These are phyloP conservation scores for Aureobasidium uvarum DNA, from an alignment of 2,329 filamentous ascomycete genomes.

Conservation along the genomic window DNA sequence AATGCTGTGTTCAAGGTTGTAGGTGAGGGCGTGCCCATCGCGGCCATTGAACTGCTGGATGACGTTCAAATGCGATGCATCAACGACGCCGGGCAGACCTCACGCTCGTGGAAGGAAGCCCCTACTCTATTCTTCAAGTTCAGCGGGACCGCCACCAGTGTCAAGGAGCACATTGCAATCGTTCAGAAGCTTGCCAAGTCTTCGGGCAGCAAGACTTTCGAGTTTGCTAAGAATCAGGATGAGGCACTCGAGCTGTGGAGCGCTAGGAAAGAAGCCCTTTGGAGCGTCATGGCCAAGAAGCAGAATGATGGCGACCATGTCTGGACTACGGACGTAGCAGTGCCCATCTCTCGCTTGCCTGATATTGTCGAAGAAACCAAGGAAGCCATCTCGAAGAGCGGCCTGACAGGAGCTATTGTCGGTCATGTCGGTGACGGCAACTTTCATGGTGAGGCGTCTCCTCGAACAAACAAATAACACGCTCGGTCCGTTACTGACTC, in stretches of 20 bases:
- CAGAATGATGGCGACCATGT: slow-evolving; percentile 61
- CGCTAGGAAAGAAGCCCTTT: slow-evolving; percentile 71
- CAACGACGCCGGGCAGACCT: slow-evolving; percentile 64
- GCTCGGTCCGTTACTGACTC: slow-evolving; percentile 13
- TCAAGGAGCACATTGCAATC: slow-evolving; percentile 74
- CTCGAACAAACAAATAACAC: background rate
- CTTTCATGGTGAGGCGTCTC: slow-evolving; percentile 58
- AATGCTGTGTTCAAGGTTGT: slow-evolving; percentile 80
- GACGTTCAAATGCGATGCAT: slow-evolving; percentile 82
- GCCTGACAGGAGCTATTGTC: slow-evolving; percentile 64
- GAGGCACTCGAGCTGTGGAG: slow-evolving; percentile 72
- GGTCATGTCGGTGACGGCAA: slow-evolving; percentile 75
- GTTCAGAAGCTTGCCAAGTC: slow-evolving; percentile 61
- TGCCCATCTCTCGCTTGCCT: slow-evolving; percentile 68
- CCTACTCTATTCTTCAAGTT: slow-evolving; percentile 78
- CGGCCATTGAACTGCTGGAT: slow-evolving; percentile 89
- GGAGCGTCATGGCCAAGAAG: slow-evolving; percentile 67
- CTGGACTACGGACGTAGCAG: slow-evolving; percentile 80
- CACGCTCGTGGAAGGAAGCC: slow-evolving; percentile 64
- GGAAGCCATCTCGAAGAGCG: slow-evolving; percentile 60
- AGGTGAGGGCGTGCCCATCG: slow-evolving; percentile 74
- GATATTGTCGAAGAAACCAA: slow-evolving; percentile 77
- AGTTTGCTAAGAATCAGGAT: slow-evolving; percentile 63
- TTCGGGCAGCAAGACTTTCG: slow-evolving; percentile 64
- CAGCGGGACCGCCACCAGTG: slow-evolving; percentile 62